These are phyloP conservation scores for Kalanchoe fedtschenkoi DNA, from an alignment of 164 flowering plant species.

Conservation along the genomic window DNA sequence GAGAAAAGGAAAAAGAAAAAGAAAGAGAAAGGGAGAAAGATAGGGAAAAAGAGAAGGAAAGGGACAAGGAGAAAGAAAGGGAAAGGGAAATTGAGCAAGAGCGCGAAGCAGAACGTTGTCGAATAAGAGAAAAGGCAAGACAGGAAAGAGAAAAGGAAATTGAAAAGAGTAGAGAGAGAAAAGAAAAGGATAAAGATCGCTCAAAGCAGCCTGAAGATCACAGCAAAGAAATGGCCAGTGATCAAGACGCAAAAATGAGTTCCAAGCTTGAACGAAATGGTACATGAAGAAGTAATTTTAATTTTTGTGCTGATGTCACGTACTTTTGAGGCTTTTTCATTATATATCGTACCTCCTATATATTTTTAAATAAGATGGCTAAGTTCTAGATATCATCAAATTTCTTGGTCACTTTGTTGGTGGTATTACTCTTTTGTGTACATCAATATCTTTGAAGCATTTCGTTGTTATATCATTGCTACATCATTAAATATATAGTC, in stretches of 20 bases:
- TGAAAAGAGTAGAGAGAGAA: constrained; percentile 4
- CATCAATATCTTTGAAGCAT: not conserved
- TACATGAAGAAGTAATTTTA: constrained; percentile 17
- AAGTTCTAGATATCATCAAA: not conserved
- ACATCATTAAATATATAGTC: not conserved
- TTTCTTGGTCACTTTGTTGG: not conserved
- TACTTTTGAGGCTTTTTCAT: not conserved
- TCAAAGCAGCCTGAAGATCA: constrained; percentile 45
- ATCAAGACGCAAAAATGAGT: constrained; percentile 28
- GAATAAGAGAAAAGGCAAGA: constrained; percentile 11
- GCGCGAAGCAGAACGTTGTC: not conserved
- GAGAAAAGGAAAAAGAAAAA: constrained; percentile 20
- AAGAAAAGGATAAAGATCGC: constrained; percentile 33
- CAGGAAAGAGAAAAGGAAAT: constrained; percentile 12
- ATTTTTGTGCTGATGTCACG: not conserved
- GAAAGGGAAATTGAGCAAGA: constrained; percentile 16
- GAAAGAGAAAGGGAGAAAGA: constrained; percentile 27
- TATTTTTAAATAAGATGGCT: not conserved
- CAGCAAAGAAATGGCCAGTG: constrained; percentile 24
- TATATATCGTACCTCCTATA: not conserved
- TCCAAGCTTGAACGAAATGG: constrained; percentile 47
- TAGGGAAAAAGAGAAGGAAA: constrained; percentile 28
- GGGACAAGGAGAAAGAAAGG: constrained; percentile 33
- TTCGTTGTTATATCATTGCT: not conserved
- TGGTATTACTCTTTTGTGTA: not conserved